phyloP scores from a whole-genome alignment of 768 basidiomycete species.

The Collybiopsis confluens region DNA sequence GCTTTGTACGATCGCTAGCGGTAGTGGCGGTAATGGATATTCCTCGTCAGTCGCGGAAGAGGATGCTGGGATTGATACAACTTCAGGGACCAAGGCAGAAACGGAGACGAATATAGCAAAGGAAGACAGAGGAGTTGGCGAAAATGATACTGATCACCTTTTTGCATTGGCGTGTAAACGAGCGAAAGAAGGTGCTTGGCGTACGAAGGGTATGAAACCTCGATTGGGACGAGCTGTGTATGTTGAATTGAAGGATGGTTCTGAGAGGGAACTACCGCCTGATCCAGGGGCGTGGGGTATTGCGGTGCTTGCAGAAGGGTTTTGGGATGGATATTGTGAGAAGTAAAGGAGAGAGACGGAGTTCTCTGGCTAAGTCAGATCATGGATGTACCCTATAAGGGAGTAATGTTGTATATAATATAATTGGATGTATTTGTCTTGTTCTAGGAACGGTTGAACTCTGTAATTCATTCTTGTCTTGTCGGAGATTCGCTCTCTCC shows the following conservation, averaged over 20 bases:
- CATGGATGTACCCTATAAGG: no score
- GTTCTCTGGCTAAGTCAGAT: no score
- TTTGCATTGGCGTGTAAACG: constrained; percentile 29
- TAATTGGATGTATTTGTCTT: no score
- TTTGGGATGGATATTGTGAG: constrained; percentile 20
- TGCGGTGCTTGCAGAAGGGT: constrained; percentile 34
- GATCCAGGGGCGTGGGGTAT: constrained; percentile 60
- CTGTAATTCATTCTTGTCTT: no score
- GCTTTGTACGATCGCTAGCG: constrained; percentile 30
- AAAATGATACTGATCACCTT: constrained; percentile 2
- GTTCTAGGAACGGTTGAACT: no score
- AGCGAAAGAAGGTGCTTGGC: constrained; percentile 40
- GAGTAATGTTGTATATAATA: no score
- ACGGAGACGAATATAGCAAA: no score
- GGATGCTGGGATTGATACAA: constrained; percentile 16
- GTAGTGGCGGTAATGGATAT: no score
- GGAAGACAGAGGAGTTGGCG: background rate
- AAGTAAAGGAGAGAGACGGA: no score
- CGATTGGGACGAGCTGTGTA: constrained; percentile 50
- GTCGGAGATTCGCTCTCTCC: no score
- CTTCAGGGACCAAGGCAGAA: background rate
- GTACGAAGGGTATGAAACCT: constrained; percentile 42
- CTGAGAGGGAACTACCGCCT: constrained; percentile 28
- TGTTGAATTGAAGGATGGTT: constrained; percentile 8
- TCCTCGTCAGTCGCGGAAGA: no score